phyloP scores from a whole-genome alignment of 176 grass and related monocot species.

The Carex parvula region DNA sequence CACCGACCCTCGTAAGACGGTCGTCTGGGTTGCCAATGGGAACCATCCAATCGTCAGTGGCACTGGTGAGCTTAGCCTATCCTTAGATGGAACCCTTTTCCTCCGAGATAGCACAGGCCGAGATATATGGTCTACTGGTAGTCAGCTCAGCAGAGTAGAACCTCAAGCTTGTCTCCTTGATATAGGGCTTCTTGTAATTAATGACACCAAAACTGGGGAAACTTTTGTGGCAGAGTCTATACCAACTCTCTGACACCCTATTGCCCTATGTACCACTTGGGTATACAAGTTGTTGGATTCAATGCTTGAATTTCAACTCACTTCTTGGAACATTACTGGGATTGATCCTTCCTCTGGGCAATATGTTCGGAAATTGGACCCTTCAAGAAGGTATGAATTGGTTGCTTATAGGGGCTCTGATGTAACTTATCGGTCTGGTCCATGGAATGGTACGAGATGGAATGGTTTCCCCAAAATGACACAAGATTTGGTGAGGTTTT shows the following conservation, averaged over 20 bases:
- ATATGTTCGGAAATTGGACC: constrained; percentile 11
- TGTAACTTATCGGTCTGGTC: background rate
- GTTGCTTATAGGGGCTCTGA: background rate
- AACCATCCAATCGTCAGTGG: background rate
- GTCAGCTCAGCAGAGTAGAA: background rate
- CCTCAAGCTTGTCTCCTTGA: constrained; percentile 16
- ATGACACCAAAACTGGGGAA: background rate
- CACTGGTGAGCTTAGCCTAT: background rate
- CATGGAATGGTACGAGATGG: background rate
- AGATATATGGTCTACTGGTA: constrained; percentile 8
- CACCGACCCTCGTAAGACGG: background rate
- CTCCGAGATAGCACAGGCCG: background rate
- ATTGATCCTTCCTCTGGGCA: constrained; percentile 5
- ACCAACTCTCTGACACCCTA: constrained; percentile 17
- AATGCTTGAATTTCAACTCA: background rate
- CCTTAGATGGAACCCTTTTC: background rate
- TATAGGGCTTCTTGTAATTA: background rate
- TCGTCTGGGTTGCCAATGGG: constrained; percentile 12
- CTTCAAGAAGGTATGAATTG: background rate
- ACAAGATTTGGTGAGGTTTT: background rate
- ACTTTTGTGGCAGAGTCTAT: constrained; percentile 1
- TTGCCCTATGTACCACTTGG: background rate
- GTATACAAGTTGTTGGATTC: background rate
- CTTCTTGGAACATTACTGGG: background rate
- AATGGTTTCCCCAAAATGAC: constrained; percentile 11